These are phyloP conservation scores for Penicillium polonicum DNA, from an alignment of 2,329 filamentous ascomycete genomes.

Conservation along the genomic window DNA sequence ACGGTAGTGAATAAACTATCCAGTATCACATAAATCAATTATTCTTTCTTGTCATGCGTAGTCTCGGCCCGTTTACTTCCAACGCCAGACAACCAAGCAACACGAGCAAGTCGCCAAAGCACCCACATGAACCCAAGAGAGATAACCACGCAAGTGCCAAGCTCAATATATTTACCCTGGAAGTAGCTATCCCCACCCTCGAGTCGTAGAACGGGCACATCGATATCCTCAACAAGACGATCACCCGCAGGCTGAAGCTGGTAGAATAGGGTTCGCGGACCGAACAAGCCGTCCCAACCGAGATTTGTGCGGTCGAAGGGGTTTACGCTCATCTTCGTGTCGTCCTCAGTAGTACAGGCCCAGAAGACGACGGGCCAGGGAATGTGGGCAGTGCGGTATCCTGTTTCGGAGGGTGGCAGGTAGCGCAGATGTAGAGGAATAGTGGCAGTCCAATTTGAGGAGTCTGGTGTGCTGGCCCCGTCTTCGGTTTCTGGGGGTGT, in stretches of 20 bases:
- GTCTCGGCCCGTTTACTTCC: constrained; percentile 1
- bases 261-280: constrained; percentile 75
- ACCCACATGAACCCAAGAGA: constrained; percentile 69
- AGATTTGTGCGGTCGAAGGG: constrained; percentile 83
- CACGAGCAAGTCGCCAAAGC: constrained; percentile 55
- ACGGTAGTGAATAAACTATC: background rate
- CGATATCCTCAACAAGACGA: constrained; percentile 54
- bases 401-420: constrained; percentile 60
- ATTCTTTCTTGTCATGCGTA: constrained; percentile 32
- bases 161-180: constrained; percentile 42
- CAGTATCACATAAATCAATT: background rate
- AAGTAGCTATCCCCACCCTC: constrained; percentile 47
- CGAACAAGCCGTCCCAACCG: constrained; percentile 83
- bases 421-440: constrained; percentile 88
- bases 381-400: constrained; percentile 57
- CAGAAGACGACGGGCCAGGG: constrained; percentile 87
- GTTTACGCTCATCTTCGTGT: constrained; percentile 67
- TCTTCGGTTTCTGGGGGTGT: constrained; percentile 43
- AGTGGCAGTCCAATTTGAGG: constrained; percentile 38
- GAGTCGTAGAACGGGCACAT: constrained; percentile 65
- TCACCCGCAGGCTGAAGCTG: constrained; percentile 61
- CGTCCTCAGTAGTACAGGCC: constrained; percentile 67
- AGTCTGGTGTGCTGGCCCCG: background rate
- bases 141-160: constrained; percentile 60
- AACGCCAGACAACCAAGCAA: constrained; percentile 25